Evolutionary conservation across 2,329 filamentous ascomycete species (phyloP), one percentile per base, ranked within the genome.

Genomic region (Penicillium corylophilum): DNA sequence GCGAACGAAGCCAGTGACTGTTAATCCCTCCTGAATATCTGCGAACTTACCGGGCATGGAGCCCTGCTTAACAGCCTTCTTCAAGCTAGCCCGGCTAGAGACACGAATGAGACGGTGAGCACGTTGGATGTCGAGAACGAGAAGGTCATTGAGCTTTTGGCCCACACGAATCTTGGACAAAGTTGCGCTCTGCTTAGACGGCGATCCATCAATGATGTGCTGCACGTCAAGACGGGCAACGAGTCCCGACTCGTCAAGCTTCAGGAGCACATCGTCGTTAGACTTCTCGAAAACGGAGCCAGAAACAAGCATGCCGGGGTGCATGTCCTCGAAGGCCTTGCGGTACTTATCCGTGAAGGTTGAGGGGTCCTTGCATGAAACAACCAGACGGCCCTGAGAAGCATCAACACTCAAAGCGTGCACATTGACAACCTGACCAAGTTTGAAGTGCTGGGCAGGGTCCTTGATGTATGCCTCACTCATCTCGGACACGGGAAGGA

Each of bases 381-480:
- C 89, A 33, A 90, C 83, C 59, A 99, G 82, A 60, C 88, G 86
- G 54, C 81, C 79, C 35, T 82, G 78, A 51, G 87, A 84, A 1
- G 85, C 77, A 61, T 95, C 85, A 44, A 96, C 84, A 44, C 87
- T 88, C 29, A 96, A 73, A n/a, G 95, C 85, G 64, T 93, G 89
- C 18, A 96, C 89, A 64, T 85, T 95, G 59, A 99, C 87, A 1
- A 95, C 93, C 70, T 99, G 94, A 0, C 94, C 95, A 39, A 85
- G 75, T 31, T 87, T 85, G 77, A 99, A 99, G 72, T 97, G 92
- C 65, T 95, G 86, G 41, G 83, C 84, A 4, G 94, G 91, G 65
- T 96, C 89, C 60, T 88, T 83, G 64, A 99, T 96, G 67, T 88
- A 96, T 10, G 92, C 91, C 70, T 99, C 94, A 69, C 94, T 97